Evolutionary conservation across 2,329 filamentous ascomycete genomes (phyloP).

Genomic region (Acrocalymma vagum): DNA sequence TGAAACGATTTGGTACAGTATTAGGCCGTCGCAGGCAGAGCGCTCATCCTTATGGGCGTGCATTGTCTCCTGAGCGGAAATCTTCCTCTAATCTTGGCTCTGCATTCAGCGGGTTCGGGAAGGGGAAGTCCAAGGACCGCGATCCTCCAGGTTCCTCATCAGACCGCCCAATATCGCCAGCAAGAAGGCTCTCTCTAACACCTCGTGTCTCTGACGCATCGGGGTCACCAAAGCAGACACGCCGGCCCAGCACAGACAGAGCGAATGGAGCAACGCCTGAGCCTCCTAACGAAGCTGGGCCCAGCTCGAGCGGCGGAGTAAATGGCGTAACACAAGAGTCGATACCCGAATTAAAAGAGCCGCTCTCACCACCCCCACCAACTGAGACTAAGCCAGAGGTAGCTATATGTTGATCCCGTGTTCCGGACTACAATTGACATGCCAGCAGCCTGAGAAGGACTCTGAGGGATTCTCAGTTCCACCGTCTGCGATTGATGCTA

Average conservation of each 20-base stretch:
- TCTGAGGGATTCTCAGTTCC: conserved; percentile 81
- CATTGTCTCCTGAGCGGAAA: conserved; percentile 61
- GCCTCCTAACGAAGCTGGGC: conserved; percentile 19
- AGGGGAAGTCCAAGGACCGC: conserved; percentile 71
- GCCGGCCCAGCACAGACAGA: conserved; percentile 31
- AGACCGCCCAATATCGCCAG: conserved; percentile 43
- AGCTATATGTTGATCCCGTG: conserved; percentile 1
- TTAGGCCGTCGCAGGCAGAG: conserved; percentile 48
- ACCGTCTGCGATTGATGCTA: conserved; percentile 63
- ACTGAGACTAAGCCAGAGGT: conserved; percentile 39
- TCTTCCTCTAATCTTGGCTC: conserved; percentile 62
- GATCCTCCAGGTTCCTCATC: conserved; percentile 48
- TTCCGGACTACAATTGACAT: conserved; percentile 6
- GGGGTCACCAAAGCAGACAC: conserved; percentile 41
- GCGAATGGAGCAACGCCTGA: conserved; percentile 43
- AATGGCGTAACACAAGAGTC: conserved; percentile 44
- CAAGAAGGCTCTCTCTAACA: conserved; percentile 37
- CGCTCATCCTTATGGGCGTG: conserved; percentile 48
- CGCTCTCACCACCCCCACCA: conserved; percentile 37
- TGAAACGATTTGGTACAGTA: conserved; percentile 53
- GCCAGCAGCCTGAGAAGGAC: conserved; percentile 63
- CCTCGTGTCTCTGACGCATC: conserved; percentile 40
- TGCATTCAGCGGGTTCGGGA: conserved; percentile 69
- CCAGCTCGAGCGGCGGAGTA: conserved; percentile 26
- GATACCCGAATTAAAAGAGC: conserved; percentile 47